Base-by-base conservation (phyloP, 441 rosid genomes). In the Pelargonium australe region DNA sequence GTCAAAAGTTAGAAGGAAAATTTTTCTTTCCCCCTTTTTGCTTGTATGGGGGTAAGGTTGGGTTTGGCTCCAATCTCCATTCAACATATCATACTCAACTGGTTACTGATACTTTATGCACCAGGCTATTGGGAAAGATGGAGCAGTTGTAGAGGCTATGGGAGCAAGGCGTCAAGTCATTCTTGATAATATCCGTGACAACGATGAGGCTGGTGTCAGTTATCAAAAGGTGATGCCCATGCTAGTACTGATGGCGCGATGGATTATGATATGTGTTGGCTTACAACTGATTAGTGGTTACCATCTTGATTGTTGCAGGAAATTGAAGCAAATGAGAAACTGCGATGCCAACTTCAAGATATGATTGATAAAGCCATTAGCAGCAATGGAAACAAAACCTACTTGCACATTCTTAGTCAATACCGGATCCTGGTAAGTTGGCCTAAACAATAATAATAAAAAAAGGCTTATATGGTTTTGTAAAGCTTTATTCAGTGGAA, bases 151-250 rank as follows among this genome's bases (percentile, higher is more conserved):
- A 2, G 84, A 88, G 68, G 84, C 85, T 73, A 74, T 91, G 75
- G 84, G 84, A 78, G 83, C 76, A 68, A 87, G 95, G 85, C 87
- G 91, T 68, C 97, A 85, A 89, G 84, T 84, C 49, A 91, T 91
- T 83, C 98, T 93, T 53, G 98, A 93, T 84, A 91, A 93, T 77
- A 89, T 93, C 76, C 90, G 96, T 19, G 98, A 93, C 76, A 93
- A 93, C 71, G 98, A 93, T 77, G 98, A 91, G 80, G 87, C 95
- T 60, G 95, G 95, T 71, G 77, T 84, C 74, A 85, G 80, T 77
- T 91, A 93, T 77, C 86, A 80, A 63, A 83, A 86, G 91, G 98
- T 93, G 76, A 75, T 65, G 76, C 71, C 41, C 71, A 51, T 70
- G 19, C 63, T 37, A 40, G 68, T 73, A 16, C 64, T 51, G 41